phyloP scores from a whole-genome alignment of 768 basidiomycete genomes.

The Russula ochroleuca region DNA sequence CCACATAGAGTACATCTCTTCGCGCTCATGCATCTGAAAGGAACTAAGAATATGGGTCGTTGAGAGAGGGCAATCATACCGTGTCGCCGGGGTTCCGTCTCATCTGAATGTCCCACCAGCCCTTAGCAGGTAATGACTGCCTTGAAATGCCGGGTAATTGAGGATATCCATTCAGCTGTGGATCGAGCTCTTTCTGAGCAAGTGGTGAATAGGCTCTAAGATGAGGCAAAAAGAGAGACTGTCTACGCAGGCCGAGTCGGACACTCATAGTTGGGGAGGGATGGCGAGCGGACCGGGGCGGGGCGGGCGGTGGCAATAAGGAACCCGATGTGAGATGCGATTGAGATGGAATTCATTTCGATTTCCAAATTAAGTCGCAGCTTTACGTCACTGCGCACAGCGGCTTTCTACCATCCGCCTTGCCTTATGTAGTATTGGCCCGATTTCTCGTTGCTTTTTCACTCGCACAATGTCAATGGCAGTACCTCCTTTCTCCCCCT shows the following conservation, averaged over 20 bases:
- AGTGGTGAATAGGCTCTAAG: constrained; percentile 30
- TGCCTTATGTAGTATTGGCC: constrained; percentile 7
- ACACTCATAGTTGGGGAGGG: constrained; percentile 4
- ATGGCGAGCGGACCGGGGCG: neutral
- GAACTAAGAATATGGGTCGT: constrained; percentile 9
- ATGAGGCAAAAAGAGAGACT: neutral
- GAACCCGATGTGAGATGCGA: neutral
- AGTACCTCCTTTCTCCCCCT: neutral
- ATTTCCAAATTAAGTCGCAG: neutral
- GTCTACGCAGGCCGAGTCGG: constrained; percentile 15
- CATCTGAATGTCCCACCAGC: constrained; percentile 75
- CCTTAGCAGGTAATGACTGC: constrained; percentile 57
- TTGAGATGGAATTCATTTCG: neutral
- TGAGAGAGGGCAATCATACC: constrained; percentile 39
- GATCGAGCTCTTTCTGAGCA: constrained; percentile 45
- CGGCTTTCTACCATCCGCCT: neutral
- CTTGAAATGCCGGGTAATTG: constrained; percentile 62
- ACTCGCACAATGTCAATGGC: neutral
- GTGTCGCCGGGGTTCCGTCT: constrained; percentile 79
- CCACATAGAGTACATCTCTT: constrained; percentile 84
- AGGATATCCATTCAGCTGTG: constrained; percentile 71
- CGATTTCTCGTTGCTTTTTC: neutral
- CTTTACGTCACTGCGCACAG: constrained; percentile 4
- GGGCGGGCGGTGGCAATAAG: neutral
- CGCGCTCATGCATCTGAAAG: constrained; percentile 68